Evolutionary conservation across 306 rosid species (phyloP).

Genomic region (Aeschynomene evenia): DNA sequence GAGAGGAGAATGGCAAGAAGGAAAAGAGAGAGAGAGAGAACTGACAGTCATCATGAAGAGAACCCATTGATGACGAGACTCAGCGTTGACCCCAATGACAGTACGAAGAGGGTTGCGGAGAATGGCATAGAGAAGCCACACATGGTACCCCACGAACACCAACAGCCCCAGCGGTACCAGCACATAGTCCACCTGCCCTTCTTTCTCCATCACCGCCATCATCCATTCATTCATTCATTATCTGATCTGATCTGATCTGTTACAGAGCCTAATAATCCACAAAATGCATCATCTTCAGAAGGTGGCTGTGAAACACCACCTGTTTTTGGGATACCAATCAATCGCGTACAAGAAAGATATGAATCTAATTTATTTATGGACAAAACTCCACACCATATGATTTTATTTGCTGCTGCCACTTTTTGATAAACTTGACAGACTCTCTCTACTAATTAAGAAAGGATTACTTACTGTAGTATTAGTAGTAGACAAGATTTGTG

Average conservation of each 20-base stretch:
- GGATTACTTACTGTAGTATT: too few species aligned
- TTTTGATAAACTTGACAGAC: too few species aligned
- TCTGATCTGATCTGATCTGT: background rate
- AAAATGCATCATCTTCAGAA: background rate
- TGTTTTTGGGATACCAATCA: too few species aligned
- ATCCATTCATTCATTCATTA: background rate
- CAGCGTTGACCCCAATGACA: constrained; percentile 74
- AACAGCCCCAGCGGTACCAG: constrained; percentile 68
- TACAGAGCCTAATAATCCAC: background rate
- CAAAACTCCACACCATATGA: too few species aligned
- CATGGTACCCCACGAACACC: constrained; percentile 54
- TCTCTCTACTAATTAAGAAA: too few species aligned
- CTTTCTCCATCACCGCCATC: constrained; percentile 41
- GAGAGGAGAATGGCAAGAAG: too few species aligned
- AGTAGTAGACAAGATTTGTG: too few species aligned
- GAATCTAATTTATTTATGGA: too few species aligned
- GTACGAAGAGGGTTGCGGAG: constrained; percentile 52
- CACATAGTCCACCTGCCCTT: constrained; percentile 46
- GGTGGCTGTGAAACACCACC: background rate
- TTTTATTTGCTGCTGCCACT: too few species aligned
- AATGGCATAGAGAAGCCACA: constrained; percentile 56
- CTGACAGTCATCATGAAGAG: constrained; percentile 68
- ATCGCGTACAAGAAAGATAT: too few species aligned
- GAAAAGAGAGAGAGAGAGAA: background rate
- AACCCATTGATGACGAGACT: constrained; percentile 83